Evolutionary conservation across 1,139 yeast species (phyloP), one percentile per base, ranked within the genome.

Genomic region (Pneumocystis wakefieldiae): DNA sequence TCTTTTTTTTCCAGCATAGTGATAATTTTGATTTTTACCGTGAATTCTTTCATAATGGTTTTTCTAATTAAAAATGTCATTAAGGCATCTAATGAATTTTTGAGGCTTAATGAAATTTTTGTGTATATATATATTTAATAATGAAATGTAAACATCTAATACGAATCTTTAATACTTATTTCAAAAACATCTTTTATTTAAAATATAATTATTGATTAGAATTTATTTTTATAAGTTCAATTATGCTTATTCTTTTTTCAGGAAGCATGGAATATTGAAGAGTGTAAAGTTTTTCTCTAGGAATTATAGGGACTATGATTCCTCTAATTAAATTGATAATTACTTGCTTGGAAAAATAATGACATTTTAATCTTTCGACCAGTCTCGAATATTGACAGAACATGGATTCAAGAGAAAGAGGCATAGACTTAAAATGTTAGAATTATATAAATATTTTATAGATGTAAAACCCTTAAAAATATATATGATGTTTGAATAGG

Each of bases 201-300:
- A 48, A 48, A 48, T 48, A 48, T 48, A 48, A 48, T 48, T 57
- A 39, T 37, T 57, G 59, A 19, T 57, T 19, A 28, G 42, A 57
- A 12, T 37, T 37, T 38, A 57, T 57, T 57, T 57, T 57, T 37
- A 37, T 37, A 24, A 57, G 59, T 37, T 37, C 59, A 19, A 15
- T 19, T 57, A 57, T 57, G 29, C 59, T 39, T 14, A 75, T 69
- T 3, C 80, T 75, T 39, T 71, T 69, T 15, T 72, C 71, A 2
- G 85, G 85, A 53, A 82, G 72, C 68, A 79, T 76, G 6, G 83
- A 79, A 68, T 81, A 81, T 41, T 82, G 70, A 5, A 80, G 70
- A 41, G 76, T 75, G 67, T 82, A 82, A 14, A 82, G 71, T 64
- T 77, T 75, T 62, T 75, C 73, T 64, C 84, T 72, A 65, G 79